A percentile compares a stretch with the other conserved stretches of the same genome.
Conservation (phyloP, 192 early-diverging fungal genomes). For the Coemansia sp. region DNA sequence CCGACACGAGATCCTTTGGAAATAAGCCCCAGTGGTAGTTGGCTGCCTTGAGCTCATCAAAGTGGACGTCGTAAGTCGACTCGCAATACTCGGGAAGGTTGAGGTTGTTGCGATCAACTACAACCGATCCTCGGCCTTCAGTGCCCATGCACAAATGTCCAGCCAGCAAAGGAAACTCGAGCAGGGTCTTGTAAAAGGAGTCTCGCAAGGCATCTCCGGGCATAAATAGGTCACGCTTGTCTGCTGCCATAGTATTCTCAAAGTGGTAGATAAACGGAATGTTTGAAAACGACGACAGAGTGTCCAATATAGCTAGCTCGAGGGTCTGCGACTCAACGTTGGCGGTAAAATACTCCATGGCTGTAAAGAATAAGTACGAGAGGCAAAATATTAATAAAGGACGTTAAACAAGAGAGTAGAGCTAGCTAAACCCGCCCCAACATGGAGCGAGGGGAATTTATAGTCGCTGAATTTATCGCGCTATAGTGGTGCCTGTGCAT, state of each 20-base stretch:
- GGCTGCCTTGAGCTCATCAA: slow-evolving; percentile 5
- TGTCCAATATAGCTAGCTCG: slow-evolving; percentile 14
- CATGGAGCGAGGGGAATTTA: not conserved
- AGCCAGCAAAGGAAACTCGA: slow-evolving; percentile 26
- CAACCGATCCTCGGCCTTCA: not conserved
- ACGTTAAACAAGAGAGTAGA: not conserved
- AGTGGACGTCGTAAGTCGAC: slow-evolving; percentile 11
- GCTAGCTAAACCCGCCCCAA: not conserved
- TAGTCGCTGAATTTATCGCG: not conserved
- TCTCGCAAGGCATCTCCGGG: slow-evolving; percentile 2
- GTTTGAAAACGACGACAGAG: slow-evolving; percentile 11
- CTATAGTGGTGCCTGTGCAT: not conserved
- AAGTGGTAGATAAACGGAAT: slow-evolving; percentile 18
- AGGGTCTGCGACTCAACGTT: slow-evolving; percentile 9
- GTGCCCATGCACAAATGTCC: slow-evolving; percentile 3
- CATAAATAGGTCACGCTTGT: slow-evolving; percentile 19
- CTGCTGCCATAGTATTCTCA: slow-evolving; percentile 7
- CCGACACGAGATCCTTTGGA: not conserved
- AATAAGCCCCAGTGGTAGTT: slow-evolving; percentile 14
- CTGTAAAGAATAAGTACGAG: not conserved
- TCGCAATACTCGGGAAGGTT: slow-evolving; percentile 37
- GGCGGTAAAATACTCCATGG: not conserved
- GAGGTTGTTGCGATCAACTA: slow-evolving; percentile 10
- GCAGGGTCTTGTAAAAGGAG: slow-evolving; percentile 15
- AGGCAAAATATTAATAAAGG: not conserved